Percentiles rank a stretch among this genome's conserved stretches.
These are phyloP conservation scores for Fusarium robinianum DNA, from an alignment of 2,329 filamentous ascomycete genomes.

Conservation along the genomic window DNA sequence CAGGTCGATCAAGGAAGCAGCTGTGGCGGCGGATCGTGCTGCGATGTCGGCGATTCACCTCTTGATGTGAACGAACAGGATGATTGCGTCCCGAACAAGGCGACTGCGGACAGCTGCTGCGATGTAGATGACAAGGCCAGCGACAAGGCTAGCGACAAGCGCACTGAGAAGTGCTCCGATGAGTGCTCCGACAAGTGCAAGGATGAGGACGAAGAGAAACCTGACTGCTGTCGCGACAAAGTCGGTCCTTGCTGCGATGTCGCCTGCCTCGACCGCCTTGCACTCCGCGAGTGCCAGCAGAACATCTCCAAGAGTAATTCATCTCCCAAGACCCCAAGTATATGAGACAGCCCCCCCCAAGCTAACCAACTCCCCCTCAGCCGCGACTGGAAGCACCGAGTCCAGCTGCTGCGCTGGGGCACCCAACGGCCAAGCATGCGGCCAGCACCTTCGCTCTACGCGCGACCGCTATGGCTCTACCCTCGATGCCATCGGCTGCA, in stretches of 20 bases:
- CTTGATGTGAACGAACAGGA: not conserved
- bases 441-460: slow-evolving; percentile 42
- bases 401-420: slow-evolving; percentile 18
- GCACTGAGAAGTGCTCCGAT: too few species aligned
- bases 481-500: slow-evolving; percentile 56
- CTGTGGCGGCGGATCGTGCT: slow-evolving; percentile 15
- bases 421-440: slow-evolving; percentile 42
- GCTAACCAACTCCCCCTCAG: slow-evolving; percentile 1
- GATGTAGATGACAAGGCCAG: not conserved
- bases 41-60: not conserved
- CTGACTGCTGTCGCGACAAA: slow-evolving; percentile 50
- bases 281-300: slow-evolving; percentile 48
- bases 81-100: not conserved
- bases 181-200: slow-evolving; percentile 3
- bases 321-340: too few species aligned
- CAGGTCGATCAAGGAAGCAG: slow-evolving; percentile 1
- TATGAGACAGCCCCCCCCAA: too few species aligned
- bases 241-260: slow-evolving; percentile 47
- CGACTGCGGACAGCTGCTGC: slow-evolving; percentile 1
- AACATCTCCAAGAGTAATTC: slow-evolving; percentile 12
- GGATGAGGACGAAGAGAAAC: slow-evolving; percentile 1
- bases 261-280: slow-evolving; percentile 50
- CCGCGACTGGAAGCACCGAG: not conserved
- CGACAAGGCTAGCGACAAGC: too few species aligned
- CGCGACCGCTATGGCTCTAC: slow-evolving; percentile 48